phyloP scores from a whole-genome alignment of 192 early-diverging fungal species.

The Backusella psychrophila region DNA sequence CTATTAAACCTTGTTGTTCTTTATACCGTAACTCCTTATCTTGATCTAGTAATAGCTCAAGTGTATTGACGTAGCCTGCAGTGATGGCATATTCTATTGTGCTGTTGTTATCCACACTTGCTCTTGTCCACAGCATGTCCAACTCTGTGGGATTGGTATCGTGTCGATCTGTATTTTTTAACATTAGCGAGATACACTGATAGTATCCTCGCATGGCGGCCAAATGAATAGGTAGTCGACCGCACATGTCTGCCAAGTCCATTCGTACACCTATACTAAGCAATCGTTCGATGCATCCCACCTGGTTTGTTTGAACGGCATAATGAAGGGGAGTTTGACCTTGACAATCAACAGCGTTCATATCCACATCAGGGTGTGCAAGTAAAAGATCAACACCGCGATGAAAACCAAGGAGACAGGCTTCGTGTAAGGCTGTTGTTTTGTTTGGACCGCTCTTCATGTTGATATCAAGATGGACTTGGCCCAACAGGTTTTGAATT shows the following conservation, averaged over 20 bases:
- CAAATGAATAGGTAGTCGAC: constrained; percentile 18
- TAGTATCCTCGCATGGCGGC: constrained; percentile 19
- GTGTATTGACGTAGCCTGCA: constrained; percentile 2
- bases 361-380: constrained; percentile 6
- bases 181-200: constrained; percentile 15
- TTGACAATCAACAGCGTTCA: background rate
- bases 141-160: constrained; percentile 15
- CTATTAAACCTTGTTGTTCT: background rate
- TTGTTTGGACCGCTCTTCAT: constrained; percentile 9
- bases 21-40: background rate
- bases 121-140: background rate
- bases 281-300: background rate
- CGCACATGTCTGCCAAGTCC: constrained; percentile 8
- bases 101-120: background rate
- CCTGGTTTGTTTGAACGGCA: constrained; percentile 11
- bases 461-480: constrained; percentile 9
- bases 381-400: constrained; percentile 15
- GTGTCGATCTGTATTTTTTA: constrained; percentile 1
- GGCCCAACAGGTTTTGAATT: constrained; percentile 4
- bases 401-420: background rate
- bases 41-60: constrained; percentile 4
- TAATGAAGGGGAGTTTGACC: constrained; percentile 24
- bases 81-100: constrained; percentile 15
- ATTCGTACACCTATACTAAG: constrained; percentile 14
- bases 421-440: constrained; percentile 15